phyloP scores from a whole-genome alignment of 129 eudicot genomes.

The Artemisia annua region DNA sequence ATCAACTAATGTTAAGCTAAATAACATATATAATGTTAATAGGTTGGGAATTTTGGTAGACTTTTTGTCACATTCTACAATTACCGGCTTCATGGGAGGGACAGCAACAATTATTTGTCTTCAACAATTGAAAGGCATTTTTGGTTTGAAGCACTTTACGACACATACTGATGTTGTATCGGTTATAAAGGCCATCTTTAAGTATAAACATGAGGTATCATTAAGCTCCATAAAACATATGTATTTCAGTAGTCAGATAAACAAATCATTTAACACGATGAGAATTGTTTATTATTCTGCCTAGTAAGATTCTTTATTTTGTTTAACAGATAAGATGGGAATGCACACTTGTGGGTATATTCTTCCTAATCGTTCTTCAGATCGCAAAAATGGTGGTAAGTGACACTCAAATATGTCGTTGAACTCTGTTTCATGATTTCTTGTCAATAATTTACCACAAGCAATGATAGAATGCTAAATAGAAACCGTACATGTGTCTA shows the following conservation, averaged over 20 bases:
- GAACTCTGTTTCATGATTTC: not conserved
- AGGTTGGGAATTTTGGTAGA: constrained; percentile 90
- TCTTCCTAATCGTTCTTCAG: constrained; percentile 63
- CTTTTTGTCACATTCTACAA: constrained; percentile 88
- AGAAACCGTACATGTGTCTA: not conserved
- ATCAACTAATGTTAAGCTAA: not conserved
- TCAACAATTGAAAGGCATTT: constrained; percentile 82
- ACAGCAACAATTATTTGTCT: constrained; percentile 70
- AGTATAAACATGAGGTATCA: constrained; percentile 61
- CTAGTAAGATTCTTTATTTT: not conserved
- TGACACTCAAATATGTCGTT: constrained; percentile 6
- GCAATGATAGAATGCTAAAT: not conserved
- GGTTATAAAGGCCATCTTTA: constrained; percentile 52
- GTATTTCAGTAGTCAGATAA: not conserved
- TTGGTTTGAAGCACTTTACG: constrained; percentile 81
- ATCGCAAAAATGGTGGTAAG: constrained; percentile 71
- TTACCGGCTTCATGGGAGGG: constrained; percentile 94
- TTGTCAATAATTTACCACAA: not conserved
- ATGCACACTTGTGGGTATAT: constrained; percentile 55
- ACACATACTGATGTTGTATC: constrained; percentile 53
- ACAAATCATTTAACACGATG: not conserved
- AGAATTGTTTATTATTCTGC: not conserved
- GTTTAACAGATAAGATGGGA: constrained; percentile 71
- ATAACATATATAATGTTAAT: not conserved
- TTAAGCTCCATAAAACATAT: not conserved